Percentiles rank a stretch among this genome's conserved stretches.
These are phyloP conservation scores for Kwoniella shivajii DNA, from an alignment of 1,284 basidiomycete species.

Conservation along the genomic window DNA sequence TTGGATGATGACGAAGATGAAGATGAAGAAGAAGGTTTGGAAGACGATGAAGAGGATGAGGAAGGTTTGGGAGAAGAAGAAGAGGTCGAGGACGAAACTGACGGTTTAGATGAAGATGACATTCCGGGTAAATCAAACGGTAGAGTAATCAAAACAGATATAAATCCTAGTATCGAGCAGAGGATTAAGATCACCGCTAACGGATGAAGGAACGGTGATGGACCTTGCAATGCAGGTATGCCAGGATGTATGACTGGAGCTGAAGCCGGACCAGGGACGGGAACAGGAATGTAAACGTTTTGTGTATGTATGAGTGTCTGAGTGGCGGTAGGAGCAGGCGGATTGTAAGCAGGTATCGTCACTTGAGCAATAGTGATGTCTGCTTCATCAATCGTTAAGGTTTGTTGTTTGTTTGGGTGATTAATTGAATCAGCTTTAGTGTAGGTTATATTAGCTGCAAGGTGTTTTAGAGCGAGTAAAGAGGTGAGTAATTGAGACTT, in stretches of 20 bases:
- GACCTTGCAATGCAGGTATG: background rate
- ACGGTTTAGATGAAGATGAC: constrained; percentile 23
- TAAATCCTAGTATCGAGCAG: constrained; percentile 22
- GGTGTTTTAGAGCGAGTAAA: too few species aligned
- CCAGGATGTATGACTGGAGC: background rate
- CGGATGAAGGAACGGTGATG: constrained; percentile 20
- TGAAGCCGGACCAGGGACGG: background rate
- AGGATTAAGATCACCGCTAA: constrained; percentile 21
- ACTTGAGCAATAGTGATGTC: background rate
- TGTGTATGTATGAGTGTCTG: constrained; percentile 2
- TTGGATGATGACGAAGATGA: constrained; percentile 19
- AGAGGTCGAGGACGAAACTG: constrained; percentile 7
- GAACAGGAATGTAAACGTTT: constrained; percentile 3
- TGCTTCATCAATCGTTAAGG: background rate
- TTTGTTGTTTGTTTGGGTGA: too few species aligned
- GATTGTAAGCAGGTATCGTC: background rate
- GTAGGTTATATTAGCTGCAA: too few species aligned
- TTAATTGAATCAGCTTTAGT: too few species aligned
- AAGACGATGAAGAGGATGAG: constrained; percentile 21
- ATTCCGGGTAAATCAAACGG: constrained; percentile 23
- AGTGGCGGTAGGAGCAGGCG: background rate
- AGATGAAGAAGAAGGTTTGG: constrained; percentile 11
- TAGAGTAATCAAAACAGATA: constrained; percentile 21
- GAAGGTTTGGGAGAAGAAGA: too few species aligned
- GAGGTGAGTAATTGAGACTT: too few species aligned